These are phyloP conservation scores for Cyathus striatus DNA, from an alignment of 768 basidiomycete species.

Conservation along the genomic window DNA sequence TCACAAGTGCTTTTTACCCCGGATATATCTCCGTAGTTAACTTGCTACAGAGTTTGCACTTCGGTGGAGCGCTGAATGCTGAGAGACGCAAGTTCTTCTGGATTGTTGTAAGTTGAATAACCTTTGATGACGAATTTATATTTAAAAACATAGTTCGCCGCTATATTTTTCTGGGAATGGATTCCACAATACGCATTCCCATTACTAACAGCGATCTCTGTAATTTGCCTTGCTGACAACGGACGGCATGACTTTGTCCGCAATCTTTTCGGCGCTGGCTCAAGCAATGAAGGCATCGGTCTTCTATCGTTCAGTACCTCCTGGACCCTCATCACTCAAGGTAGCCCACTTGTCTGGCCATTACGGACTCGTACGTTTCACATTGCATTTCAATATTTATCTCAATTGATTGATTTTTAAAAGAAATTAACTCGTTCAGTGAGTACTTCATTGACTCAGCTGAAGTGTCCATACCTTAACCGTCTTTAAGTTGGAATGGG, in stretches of 20 bases:
- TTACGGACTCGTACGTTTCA: slow-evolving; percentile 41
- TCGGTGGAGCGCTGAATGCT: slow-evolving; percentile 41
- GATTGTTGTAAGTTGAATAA: slow-evolving; percentile 36
- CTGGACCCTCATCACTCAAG: slow-evolving; percentile 53
- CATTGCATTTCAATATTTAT: background rate
- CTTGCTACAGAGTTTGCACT: slow-evolving; percentile 49
- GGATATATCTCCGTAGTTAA: slow-evolving; percentile 46
- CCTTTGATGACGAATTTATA: background rate
- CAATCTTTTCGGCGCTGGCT: slow-evolving; percentile 38
- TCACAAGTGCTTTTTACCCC: slow-evolving; percentile 42
- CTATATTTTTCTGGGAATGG: slow-evolving; percentile 39
- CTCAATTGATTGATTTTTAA: background rate
- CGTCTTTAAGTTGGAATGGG: slow-evolving; percentile 37
- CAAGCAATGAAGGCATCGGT: slow-evolving; percentile 47
- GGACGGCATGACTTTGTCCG: slow-evolving; percentile 38
- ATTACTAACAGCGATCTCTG: slow-evolving; percentile 36
- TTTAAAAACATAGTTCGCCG: background rate
- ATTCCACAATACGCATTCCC: slow-evolving; percentile 19
- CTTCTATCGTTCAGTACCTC: slow-evolving; percentile 40
- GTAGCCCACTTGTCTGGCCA: slow-evolving; percentile 50
- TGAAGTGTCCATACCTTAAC: background rate
- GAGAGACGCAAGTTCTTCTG: slow-evolving; percentile 51
- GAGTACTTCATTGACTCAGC: slow-evolving; percentile 6
- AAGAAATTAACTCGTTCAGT: slow-evolving; percentile 40
- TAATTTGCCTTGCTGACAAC: slow-evolving; percentile 43